Evolutionary conservation across 208 protist species (phyloP), one percentile per base, ranked within the genome.

Genomic region (Acanthamoeba sp.): DNA sequence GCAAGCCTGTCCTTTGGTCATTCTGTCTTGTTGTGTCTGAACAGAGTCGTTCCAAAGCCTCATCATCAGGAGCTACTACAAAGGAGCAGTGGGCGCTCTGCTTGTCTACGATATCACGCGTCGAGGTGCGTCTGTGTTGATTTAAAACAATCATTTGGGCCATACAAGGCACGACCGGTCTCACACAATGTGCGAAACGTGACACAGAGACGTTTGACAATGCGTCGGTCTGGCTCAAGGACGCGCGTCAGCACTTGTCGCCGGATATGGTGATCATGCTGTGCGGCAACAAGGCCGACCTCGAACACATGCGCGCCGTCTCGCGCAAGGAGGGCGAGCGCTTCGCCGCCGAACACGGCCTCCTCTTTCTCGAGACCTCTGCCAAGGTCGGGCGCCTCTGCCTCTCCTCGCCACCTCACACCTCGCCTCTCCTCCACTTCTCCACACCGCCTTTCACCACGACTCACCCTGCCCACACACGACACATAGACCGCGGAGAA

Each of bases 11-110:
- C n/a, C n/a, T n/a, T n/a, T n/a, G 9, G 22, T 6, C 29, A 10
- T 10, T 10, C n/a, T 78, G 16, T 42, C 7, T 48, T 80, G 1
- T 45, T 48, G 1, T 1, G n/a, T 66, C 9, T 22, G n/a, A 32
- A 97, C 98, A 97, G 99, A 99, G 96, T 99, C 98, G 78, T 99
- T 99, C 97, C 98, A 99, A 29, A 99, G 98, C 95, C n/a, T n/a
- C n/a, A 99, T 99, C 96, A 99, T 99, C n/a, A 98, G 99, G 45
- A 99, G 98, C 94, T 99, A 99, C 98, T 99, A 99, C 96, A 98
- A 99, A 89, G 99, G 99, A 27, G 99, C 99, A 9, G 98, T 98
- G 64, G 99, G 99, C 16, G 99, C 99, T 29, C 97, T 99, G 45
- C 98, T 99, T 29, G 99, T 99, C n/a, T 99, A 99, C 95, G 99